Evolutionary conservation across 257 asterid genomes (phyloP), one percentile per base, ranked within the genome.

Genomic region (Salvia miltiorrhiza): DNA sequence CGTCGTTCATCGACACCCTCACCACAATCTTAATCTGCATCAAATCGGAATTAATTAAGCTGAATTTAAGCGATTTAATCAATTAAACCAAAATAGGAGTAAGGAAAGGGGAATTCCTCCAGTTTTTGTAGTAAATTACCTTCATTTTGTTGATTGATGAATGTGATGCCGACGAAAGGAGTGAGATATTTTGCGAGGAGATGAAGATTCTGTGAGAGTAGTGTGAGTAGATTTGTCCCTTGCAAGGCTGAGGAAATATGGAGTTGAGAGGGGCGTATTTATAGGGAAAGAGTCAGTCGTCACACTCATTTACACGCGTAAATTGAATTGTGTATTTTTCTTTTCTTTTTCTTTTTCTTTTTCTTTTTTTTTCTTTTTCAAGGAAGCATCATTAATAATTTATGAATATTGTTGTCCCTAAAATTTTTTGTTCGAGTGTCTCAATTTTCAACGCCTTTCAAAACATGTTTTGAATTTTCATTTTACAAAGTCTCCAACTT

Each of bases 11-110:
- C 0, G 78, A 63, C 56, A 87, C 73, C 69, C 23, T 69, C 17
- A 90, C 73, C 73, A 90, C 84, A n/a, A 87, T 69, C 81, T 82
- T 84, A 74, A 70, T 68, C 96, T 90, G 87, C 24, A 63, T 23
- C 3, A n/a, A 11, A 19, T 2, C 11, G 16, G 11, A 16, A 47
- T 40, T 10, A 63, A 11, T 61, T 41, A 37, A n/a, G n/a, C n/a
- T n/a, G n/a, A n/a, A n/a, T 3, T 2, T 6, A 9, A 41, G 1
- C 4, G 20, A 45, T n/a, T 45, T 9, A 5, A 11, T 24, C 1
- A 28, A n/a, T n/a, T n/a, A n/a, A n/a, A n/a, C n/a, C n/a, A n/a
- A n/a, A n/a, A n/a, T n/a, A 55, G 40, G 11, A 43, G 2, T 23
- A 40, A 40, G 9, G 9, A 3, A 47, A 49, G 9, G 13, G 23